Percentiles rank a stretch among this genome's conserved stretches.
Conservation (phyloP, 192 early-diverging fungal genomes). For the Backusella westeae region DNA sequence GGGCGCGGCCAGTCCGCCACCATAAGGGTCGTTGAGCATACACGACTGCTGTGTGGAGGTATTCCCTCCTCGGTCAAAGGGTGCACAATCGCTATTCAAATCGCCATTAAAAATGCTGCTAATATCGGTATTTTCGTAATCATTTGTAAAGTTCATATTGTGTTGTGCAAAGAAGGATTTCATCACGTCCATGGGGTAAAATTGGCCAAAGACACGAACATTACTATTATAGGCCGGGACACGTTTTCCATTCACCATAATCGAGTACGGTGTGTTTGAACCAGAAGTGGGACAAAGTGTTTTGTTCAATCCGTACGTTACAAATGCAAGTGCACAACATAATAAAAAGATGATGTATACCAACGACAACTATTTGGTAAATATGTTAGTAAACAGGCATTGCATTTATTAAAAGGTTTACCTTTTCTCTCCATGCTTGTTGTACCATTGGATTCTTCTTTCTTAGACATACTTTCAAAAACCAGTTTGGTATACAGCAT, state of each 20-base stretch:
- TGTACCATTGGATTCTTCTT: slow-evolving; percentile 41
- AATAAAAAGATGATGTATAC: slow-evolving; percentile 38
- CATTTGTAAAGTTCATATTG: slow-evolving; percentile 23
- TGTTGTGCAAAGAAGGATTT: slow-evolving; percentile 22
- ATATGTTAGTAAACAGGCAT: neutral
- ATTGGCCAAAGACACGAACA: slow-evolving; percentile 33
- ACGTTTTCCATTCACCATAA: slow-evolving; percentile 3
- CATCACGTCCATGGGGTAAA: slow-evolving; percentile 22
- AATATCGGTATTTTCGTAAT: slow-evolving; percentile 32
- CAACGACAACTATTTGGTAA: slow-evolving; percentile 22
- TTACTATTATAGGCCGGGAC: slow-evolving; percentile 19
- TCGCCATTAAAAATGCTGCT: slow-evolving; percentile 36
- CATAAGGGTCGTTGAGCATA: slow-evolving; percentile 20
- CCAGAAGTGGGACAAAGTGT: slow-evolving; percentile 32
- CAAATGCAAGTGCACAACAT: slow-evolving; percentile 36
- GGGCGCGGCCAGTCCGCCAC: slow-evolving; percentile 11
- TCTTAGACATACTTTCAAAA: slow-evolving; percentile 36
- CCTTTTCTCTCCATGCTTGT: slow-evolving; percentile 62
- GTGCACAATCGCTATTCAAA: slow-evolving; percentile 9
- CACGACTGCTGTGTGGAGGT: neutral
- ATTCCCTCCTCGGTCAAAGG: neutral
- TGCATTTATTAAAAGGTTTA: slow-evolving; percentile 4
- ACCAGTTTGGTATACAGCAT: slow-evolving; percentile 45
- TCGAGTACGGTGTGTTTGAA: slow-evolving; percentile 20
- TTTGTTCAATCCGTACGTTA: slow-evolving; percentile 43